phyloP scores from a whole-genome alignment of 129 eudicot genomes.

The Flaveria bidentis region DNA sequence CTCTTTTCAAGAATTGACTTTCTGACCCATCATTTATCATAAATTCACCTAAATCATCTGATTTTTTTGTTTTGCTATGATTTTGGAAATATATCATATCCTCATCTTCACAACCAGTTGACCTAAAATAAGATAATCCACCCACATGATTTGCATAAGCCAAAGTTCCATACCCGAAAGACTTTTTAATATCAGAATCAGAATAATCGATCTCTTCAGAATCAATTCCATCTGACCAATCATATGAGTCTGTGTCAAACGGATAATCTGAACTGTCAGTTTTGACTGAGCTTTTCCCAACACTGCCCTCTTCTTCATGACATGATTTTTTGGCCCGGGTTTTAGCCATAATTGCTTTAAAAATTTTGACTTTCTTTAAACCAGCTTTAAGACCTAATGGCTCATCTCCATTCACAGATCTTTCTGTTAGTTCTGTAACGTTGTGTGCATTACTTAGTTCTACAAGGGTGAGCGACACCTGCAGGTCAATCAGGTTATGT shows the following conservation, averaged over 20 bases:
- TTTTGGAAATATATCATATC: constrained; percentile 46
- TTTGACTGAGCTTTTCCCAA: constrained; percentile 50
- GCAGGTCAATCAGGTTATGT: constrained; percentile 9
- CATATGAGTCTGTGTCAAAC: constrained; percentile 57
- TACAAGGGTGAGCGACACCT: constrained; percentile 57
- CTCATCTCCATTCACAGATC: constrained; percentile 39
- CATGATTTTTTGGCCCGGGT: constrained; percentile 37
- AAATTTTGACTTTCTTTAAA: constrained; percentile 49
- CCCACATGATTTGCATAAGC: constrained; percentile 61
- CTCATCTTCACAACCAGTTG: constrained; percentile 32
- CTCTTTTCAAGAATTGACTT: constrained; percentile 37
- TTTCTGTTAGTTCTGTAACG: constrained; percentile 36
- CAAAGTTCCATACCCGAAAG: constrained; percentile 52
- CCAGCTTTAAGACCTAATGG: constrained; percentile 37
- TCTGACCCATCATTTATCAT: constrained; percentile 27
- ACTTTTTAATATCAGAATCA: constrained; percentile 37
- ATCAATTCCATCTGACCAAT: constrained; percentile 48
- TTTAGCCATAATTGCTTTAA: constrained; percentile 42
- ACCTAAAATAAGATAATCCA: constrained; percentile 5
- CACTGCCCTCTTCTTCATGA: constrained; percentile 57
- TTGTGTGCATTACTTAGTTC: constrained; percentile 41
- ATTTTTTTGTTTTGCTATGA: constrained; percentile 23
- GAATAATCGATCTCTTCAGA: constrained; percentile 46
- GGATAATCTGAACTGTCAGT: constrained; percentile 53
- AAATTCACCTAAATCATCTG: constrained; percentile 26